Percentiles rank a stretch among this genome's conserved stretches.
Evolutionary conservation across 1,139 yeast species (phyloP).

Genomic region (Hyphopichia buzzinii): DNA sequence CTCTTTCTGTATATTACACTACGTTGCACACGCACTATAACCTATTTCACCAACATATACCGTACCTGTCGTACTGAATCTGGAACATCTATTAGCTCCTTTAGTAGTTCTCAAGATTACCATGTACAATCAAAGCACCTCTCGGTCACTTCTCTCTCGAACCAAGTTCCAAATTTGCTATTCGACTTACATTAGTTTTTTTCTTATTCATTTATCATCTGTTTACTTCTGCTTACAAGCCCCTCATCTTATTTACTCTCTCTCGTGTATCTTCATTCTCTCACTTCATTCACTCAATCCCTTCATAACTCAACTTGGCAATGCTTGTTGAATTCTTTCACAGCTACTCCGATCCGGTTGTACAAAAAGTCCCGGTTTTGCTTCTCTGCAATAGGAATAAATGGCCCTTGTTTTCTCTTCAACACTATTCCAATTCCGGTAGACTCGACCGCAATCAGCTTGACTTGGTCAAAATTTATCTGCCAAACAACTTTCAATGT

Average conservation of each 20-base stretch:
- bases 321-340: constrained; percentile 69
- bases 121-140: too few relatives aligned
- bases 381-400: constrained; percentile 76
- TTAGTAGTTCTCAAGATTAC: too few relatives aligned
- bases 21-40: too few relatives aligned
- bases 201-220: too few relatives aligned
- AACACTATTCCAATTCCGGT: constrained; percentile 75
- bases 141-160: too few relatives aligned
- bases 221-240: not conserved
- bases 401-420: constrained; percentile 61
- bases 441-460: constrained; percentile 69
- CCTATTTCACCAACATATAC: too few relatives aligned
- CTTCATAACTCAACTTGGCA: constrained; percentile 42
- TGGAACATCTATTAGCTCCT: too few relatives aligned
- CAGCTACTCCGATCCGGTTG: constrained; percentile 76
- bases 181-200: too few relatives aligned
- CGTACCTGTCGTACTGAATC: too few relatives aligned
- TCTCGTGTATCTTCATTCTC: not conserved
- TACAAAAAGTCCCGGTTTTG: constrained; percentile 66
- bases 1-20: too few relatives aligned
- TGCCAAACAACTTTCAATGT: constrained; percentile 64
- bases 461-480: constrained; percentile 58
- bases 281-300: not conserved
- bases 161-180: too few relatives aligned
- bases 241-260: not conserved